Percentiles rank a stretch among this genome's conserved stretches.
These are phyloP conservation scores for Aspergillus taichungensis DNA, from an alignment of 495 filamentous ascomycete species.

Conservation along the genomic window DNA sequence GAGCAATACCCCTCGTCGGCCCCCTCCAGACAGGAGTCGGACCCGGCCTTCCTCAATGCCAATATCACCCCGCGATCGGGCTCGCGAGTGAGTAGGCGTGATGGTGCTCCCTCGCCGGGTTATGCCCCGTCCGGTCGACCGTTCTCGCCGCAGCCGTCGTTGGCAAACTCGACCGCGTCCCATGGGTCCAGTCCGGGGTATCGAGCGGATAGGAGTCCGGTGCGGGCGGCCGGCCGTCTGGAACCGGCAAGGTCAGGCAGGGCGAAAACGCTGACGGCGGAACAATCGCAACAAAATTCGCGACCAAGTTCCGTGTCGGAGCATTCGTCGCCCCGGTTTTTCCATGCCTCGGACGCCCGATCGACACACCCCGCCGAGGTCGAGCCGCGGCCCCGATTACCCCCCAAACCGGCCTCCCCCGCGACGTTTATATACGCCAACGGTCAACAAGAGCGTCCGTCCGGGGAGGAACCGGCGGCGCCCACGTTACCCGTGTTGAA, in stretches of 20 bases:
- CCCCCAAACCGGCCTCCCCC: conserved; percentile 22
- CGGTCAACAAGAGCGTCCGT: conserved; percentile 33
- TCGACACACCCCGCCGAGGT: conserved; percentile 22
- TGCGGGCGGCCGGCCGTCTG: conserved; percentile 22
- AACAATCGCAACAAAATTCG: conserved; percentile 18
- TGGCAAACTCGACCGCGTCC: conserved; percentile 21
- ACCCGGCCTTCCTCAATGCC: conserved; percentile 46
- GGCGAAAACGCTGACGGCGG: conserved; percentile 29
- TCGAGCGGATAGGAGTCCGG: conserved; percentile 31
- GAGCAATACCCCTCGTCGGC: conserved; percentile 22
- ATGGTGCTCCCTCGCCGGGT: conserved; percentile 54
- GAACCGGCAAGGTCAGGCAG: conserved; percentile 25
- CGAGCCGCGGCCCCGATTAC: conserved; percentile 18
- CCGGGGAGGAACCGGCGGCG: conserved; percentile 13
- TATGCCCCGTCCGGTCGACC: conserved; percentile 37
- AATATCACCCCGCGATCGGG: conserved; percentile 69
- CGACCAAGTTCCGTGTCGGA: conserved; percentile 28
- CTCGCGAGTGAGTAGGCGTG: conserved; percentile 54
- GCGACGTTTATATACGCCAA: conserved; percentile 53
- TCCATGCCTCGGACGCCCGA: conserved; percentile 65
- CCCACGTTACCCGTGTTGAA: conserved; percentile 9
- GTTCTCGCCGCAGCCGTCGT: conserved; percentile 25
- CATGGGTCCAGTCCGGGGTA: conserved; percentile 19
- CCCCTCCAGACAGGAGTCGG: conserved; percentile 28
- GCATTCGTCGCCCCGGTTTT: conserved; percentile 52